Percentiles rank a stretch among this genome's conserved stretches.
Conservation (phyloP, 106 monocot species). For the Chionographis japonica region DNA sequence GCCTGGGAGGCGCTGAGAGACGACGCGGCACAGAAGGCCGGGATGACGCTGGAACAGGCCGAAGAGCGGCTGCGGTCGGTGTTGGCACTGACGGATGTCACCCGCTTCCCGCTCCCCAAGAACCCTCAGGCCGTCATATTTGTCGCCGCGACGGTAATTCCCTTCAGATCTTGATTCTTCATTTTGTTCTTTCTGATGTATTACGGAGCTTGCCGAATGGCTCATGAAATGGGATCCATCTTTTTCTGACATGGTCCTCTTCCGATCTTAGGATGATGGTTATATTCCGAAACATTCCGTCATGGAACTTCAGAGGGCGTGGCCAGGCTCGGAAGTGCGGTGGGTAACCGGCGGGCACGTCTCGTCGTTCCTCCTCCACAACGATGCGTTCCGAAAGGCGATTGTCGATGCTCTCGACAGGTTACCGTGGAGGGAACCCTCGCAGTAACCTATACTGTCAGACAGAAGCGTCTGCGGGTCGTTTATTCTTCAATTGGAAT, state of each 20-base stretch:
- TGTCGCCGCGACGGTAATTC: slow-evolving; percentile 89
- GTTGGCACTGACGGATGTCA: slow-evolving; percentile 85
- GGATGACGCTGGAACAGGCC: slow-evolving; percentile 86
- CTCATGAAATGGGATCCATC: too few relatives aligned
- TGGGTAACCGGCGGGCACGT: slow-evolving; percentile 99
- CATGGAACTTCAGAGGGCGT: slow-evolving; percentile 85
- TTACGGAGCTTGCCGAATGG: too few relatives aligned
- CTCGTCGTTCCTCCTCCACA: slow-evolving; percentile 88
- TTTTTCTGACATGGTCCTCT: background rate
- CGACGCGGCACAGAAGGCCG: slow-evolving; percentile 65
- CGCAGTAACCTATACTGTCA: background rate
- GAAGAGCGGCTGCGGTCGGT: slow-evolving; percentile 77
- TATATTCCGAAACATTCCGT: slow-evolving; percentile 94
- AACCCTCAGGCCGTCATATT: slow-evolving; percentile 85
- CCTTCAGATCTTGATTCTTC: background rate
- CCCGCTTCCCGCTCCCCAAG: slow-evolving; percentile 88
- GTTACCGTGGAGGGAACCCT: slow-evolving; percentile 63
- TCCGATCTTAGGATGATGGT: slow-evolving; percentile 74
- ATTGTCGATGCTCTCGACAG: slow-evolving; percentile 85
- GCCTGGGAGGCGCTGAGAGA: slow-evolving; percentile 95
- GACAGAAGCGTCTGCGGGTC: too few relatives aligned
- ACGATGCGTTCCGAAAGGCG: slow-evolving; percentile 90
- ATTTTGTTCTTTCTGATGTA: background rate
- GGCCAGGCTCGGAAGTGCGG: slow-evolving; percentile 96
- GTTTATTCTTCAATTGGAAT: too few relatives aligned